A percentile compares a stretch with the other conserved stretches of the same genome.
These are phyloP conservation scores for Kodamaea neixiangensis DNA, from an alignment of 805 yeast genomes.

Conservation along the genomic window DNA sequence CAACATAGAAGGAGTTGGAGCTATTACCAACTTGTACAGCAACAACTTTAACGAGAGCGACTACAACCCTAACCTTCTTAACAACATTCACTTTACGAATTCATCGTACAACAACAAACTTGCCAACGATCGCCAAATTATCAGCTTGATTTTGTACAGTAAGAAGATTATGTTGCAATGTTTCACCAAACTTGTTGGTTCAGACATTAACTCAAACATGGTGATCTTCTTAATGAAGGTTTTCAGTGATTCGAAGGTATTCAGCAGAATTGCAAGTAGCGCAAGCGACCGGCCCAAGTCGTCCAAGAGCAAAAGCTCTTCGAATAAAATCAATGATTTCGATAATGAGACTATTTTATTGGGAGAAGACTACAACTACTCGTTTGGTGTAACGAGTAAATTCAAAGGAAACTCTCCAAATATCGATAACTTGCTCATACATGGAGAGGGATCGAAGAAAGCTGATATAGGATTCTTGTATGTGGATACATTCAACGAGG, in stretches of 20 bases:
- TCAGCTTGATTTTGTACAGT: conserved; percentile 36
- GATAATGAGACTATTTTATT: conserved; percentile 32
- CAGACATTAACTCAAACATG: conserved; percentile 44
- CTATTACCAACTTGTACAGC: conserved; percentile 33
- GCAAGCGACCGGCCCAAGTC: conserved; percentile 22
- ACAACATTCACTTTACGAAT: conserved; percentile 32
- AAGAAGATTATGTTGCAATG: conserved; percentile 40
- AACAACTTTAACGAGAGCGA: conserved; percentile 29
- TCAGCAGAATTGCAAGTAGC: conserved; percentile 13
- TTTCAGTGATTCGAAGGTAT: conserved; percentile 39
- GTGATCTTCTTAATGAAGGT: conserved; percentile 40
- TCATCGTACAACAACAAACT: conserved; percentile 20
- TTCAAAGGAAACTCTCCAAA: conserved; percentile 24
- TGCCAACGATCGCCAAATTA: conserved; percentile 27
- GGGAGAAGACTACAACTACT: conserved; percentile 49
- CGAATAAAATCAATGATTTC: conserved; percentile 23
- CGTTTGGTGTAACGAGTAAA: conserved; percentile 58
- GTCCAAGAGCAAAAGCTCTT: conserved; percentile 17
- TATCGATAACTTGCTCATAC: conserved; percentile 39
- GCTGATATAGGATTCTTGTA: conserved; percentile 6
- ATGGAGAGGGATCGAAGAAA: conserved; percentile 13
- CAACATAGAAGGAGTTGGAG: conserved; percentile 32
- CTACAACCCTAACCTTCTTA: conserved; percentile 30
- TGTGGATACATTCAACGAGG: conserved; percentile 15
- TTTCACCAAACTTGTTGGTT: conserved; percentile 32